Base-by-base conservation (phyloP, 169 alveolate species). In the Fabrea salina region DNA sequence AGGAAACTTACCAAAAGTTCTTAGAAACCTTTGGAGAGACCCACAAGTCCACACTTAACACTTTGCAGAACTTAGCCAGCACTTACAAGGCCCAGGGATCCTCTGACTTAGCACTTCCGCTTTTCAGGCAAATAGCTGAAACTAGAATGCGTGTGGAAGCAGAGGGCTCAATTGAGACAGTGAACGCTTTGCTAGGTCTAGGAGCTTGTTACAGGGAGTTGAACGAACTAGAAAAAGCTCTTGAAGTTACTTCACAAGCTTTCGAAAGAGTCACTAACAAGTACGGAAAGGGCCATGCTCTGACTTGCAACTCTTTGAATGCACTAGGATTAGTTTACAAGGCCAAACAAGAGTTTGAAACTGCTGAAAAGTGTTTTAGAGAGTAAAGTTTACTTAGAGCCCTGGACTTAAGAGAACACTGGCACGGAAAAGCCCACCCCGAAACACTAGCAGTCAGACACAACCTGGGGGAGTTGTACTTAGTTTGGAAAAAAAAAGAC, bases 371-470 rank as follows among this genome's bases (percentile, higher is more conserved):
- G 51, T 50, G 19, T 37, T 4, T 41, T 2, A 41, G 16, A 43
- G 41, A 67, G 78, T 67, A 67, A 67, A 7, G 13, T 2, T 25
- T 72, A 50, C 11, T 16, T 33, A 56, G 88, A 35, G 66, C 88
- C 27, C 54, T 82, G 2, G 53, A 57, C 13, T 32, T 86, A 16
- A 61, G 91, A 54, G 84, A 70, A 50, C 41, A 67, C 30, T n/a
- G 51, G 64, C 11, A 58, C 7, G 91, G 91, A 19, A 81, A 67
- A 54, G 49, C n/a, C 8, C 91, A 86, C 50, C 89, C 88, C 3
- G 91, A 86, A 13, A 53, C 86, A n/a, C 47, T 86, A 19, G 84
- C 87, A 19, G 27, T 30, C 5, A 82, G 89, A 43, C 91, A 86
- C 54, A 86, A 82, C 50, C 35, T 86, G 0, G 91, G 75, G 27